Conservation (phyloP, 768 basidiomycete species). For the Rhizopogon roseolus region DNA sequence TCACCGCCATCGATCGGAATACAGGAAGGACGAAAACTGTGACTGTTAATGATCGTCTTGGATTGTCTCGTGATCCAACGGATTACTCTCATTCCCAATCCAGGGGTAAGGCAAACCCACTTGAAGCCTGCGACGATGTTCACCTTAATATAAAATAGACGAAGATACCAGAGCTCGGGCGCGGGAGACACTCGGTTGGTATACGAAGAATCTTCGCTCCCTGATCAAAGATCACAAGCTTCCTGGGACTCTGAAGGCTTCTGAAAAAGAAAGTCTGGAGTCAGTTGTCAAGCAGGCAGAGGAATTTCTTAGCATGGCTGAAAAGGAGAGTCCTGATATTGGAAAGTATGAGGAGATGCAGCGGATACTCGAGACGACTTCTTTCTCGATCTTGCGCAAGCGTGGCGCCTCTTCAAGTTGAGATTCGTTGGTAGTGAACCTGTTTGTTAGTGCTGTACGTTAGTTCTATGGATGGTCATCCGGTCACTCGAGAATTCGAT, state of each 20-base stretch:
- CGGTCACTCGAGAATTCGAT: too few relatives aligned
- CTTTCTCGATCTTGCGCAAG: not conserved
- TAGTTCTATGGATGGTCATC: too few relatives aligned
- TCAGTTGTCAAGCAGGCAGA: conserved; percentile 69
- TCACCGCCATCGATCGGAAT: conserved; percentile 92
- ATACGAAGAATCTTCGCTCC: conserved; percentile 92
- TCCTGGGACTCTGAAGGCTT: conserved; percentile 78
- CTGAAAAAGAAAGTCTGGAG: conserved; percentile 83
- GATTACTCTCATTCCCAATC: conserved; percentile 89
- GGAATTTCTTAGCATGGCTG: not conserved
- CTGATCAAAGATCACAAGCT: conserved; percentile 82
- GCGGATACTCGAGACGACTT: not conserved
- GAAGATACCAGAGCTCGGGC: conserved; percentile 83
- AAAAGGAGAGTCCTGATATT: not conserved
- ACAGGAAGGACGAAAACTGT: conserved; percentile 65
- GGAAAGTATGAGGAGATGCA: not conserved
- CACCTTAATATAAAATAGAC: conserved; percentile 32
- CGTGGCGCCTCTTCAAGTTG: not conserved
- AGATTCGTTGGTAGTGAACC: not conserved
- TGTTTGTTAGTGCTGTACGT: too few relatives aligned
- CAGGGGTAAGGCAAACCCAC: conserved; percentile 46
- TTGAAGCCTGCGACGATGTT: not conserved
- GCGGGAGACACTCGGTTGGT: conserved; percentile 93
- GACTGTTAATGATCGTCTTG: not conserved
- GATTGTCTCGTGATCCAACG: too few relatives aligned